Base-by-base conservation (phyloP, 2,329 filamentous ascomycete genomes). In the Diplodia sapinea region DNA sequence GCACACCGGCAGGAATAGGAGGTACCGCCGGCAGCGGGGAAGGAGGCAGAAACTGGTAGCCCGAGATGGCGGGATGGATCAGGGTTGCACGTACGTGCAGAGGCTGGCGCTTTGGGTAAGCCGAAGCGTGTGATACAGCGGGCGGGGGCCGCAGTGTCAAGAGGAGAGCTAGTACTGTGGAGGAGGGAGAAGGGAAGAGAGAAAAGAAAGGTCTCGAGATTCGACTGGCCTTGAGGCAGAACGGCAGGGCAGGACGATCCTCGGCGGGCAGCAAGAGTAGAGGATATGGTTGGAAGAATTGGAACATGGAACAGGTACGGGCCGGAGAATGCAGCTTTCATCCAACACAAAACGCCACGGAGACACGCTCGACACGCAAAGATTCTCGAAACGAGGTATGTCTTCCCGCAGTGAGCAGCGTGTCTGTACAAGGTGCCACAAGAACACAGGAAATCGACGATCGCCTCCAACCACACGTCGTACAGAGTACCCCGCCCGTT, bases 341-440 rank as follows among this genome's bases (percentile, higher is more conserved):
- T 5, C 13, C 47, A n/a, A 6, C 29, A 40, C 23, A 15, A 40
- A 61, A 33, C 23, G 56, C 56, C 56, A 61, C 56, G 23, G 20
- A 12, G 20, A 61, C 56, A 62, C 57, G 15, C 31, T 20, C 36
- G 43, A 12, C 33, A 56, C 23, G 59, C 59, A 63, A 51, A 51
- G 31, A 63, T 38, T 63, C 29, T 63, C 59, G 47, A 63, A 63
- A 51, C 47, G 47, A 63, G 59, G 31, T 38, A 63, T 43, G 38
- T 26, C 23, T 63, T 51, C 47, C 59, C 47, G 36, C 59, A 17
- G 43, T 61, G 15, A 29, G 55, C 55, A 5, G 40, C 40, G 36
- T 61, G 40, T 20, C 9, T 23, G 59, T 38, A 51, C 26, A 38
- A 51, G 47, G n/a, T 29, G 7, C 33, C 15, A 38, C 17, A 6